Evolutionary conservation across 371 early-diverging fungal genomes (phyloP).

Genomic region (Mucor piriformis): DNA sequence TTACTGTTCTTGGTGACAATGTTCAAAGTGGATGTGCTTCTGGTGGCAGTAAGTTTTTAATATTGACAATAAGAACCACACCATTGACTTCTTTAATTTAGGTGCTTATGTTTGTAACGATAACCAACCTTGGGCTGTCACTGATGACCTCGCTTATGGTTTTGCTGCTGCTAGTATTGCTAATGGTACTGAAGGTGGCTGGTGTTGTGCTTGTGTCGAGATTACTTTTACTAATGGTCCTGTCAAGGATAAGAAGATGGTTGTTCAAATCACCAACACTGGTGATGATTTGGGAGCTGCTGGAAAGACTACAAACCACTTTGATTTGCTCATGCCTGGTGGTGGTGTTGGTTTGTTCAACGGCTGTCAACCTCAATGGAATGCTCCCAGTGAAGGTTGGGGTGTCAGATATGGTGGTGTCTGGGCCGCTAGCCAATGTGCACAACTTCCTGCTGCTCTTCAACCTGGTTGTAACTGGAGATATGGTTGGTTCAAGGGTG

Average conservation of each 20-base stretch:
- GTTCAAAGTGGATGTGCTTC: slow-evolving; percentile 36
- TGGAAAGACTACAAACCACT: slow-evolving; percentile 21
- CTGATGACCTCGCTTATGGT: slow-evolving; percentile 42
- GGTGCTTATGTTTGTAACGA: slow-evolving; percentile 41
- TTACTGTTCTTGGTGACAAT: slow-evolving; percentile 25
- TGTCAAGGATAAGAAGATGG: slow-evolving; percentile 41
- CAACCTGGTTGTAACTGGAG: slow-evolving; percentile 43
- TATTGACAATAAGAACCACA: no score
- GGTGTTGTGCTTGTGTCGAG: slow-evolving; percentile 48
- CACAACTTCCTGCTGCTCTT: slow-evolving; percentile 30
- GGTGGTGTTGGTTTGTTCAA: slow-evolving; percentile 50
- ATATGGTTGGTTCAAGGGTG: slow-evolving; percentile 45
- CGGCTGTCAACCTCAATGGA: slow-evolving; percentile 42
- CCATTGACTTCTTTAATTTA: no score
- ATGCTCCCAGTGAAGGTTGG: slow-evolving; percentile 40
- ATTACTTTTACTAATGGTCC: slow-evolving; percentile 38
- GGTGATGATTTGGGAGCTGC: slow-evolving; percentile 37
- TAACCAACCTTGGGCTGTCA: slow-evolving; percentile 45
- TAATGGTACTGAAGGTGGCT: slow-evolving; percentile 26
- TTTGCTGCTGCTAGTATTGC: slow-evolving; percentile 45
- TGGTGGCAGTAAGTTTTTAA: slow-evolving; percentile 18
- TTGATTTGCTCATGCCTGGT: slow-evolving; percentile 49
- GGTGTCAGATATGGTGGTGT: slow-evolving; percentile 45
- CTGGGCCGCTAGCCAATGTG: slow-evolving; percentile 26
- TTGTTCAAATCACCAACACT: slow-evolving; percentile 52